Evolutionary conservation across 2,329 filamentous ascomycete species (phyloP).

Genomic region (Alternaria longipes): DNA sequence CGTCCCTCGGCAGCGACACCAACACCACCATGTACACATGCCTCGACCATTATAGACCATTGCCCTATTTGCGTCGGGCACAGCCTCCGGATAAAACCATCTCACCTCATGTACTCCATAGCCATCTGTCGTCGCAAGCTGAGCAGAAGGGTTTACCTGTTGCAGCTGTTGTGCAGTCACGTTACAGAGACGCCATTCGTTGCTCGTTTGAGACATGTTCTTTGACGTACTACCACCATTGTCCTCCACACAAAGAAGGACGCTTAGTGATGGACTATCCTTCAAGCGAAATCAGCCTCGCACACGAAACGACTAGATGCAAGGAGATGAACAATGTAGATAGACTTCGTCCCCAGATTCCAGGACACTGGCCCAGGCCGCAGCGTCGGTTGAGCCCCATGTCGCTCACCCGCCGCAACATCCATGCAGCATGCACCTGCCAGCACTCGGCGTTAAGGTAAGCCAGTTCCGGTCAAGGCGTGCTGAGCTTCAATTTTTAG

Average conservation of each 20-base stretch:
- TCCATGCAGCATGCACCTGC: slow-evolving; percentile 3
- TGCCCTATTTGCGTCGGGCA: not conserved
- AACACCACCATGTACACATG: not conserved
- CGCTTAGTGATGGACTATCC: not conserved
- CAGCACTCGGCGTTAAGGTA: slow-evolving; percentile 4
- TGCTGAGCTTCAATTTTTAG: slow-evolving; percentile 6
- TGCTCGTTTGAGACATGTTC: not conserved
- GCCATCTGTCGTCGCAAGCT: not conserved
- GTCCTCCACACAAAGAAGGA: not conserved
- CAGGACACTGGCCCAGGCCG: slow-evolving; percentile 20
- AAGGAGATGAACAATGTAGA: slow-evolving; percentile 3
- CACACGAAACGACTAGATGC: slow-evolving; percentile 3
- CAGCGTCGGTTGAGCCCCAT: slow-evolving; percentile 9
- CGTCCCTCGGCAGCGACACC: not conserved
- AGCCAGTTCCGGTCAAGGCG: slow-evolving; percentile 7
- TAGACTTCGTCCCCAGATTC: slow-evolving; percentile 19
- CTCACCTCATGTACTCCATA: slow-evolving; percentile 1
- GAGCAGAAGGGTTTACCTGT: not conserved
- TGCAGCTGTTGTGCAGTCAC: slow-evolving; percentile 1
- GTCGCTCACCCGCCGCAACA: slow-evolving; percentile 17
- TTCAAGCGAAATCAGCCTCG: slow-evolving; percentile 1
- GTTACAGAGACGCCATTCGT: not conserved
- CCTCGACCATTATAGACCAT: not conserved
- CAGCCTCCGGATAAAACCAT: not conserved
- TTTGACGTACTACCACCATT: not conserved